Percentiles rank a stretch among this genome's conserved stretches.
Conservation (phyloP, 2,329 filamentous ascomycete species). For the Arthrinium phaeospermum region DNA sequence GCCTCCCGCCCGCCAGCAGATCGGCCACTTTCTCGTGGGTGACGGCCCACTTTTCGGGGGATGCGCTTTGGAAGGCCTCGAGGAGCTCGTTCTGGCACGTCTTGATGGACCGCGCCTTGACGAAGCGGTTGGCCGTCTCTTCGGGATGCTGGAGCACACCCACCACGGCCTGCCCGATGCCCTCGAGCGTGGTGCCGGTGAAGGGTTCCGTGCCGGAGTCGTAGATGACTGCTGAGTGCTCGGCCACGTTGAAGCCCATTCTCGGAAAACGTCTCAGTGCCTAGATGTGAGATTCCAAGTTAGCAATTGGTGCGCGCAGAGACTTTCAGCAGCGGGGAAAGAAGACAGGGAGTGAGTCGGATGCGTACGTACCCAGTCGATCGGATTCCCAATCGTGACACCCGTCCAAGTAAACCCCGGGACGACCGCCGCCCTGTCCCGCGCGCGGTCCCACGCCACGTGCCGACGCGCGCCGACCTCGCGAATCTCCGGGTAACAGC, state of each 20-base stretch:
- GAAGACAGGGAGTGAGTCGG: not conserved
- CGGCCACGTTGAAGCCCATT: conserved; percentile 38
- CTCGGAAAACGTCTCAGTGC: conserved; percentile 30
- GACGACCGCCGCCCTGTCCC: conserved; percentile 27
- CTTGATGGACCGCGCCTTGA: conserved; percentile 36
- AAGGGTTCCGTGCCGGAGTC: conserved; percentile 36
- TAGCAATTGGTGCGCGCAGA: not conserved
- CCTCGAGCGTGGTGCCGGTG: conserved; percentile 37
- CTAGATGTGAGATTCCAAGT: conserved; percentile 6
- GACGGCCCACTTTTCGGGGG: conserved; percentile 31
- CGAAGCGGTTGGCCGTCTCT: conserved; percentile 33
- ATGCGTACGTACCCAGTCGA: conserved; percentile 41
- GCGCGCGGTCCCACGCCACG: conserved; percentile 32
- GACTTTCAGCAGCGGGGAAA: not conserved
- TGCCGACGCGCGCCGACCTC: conserved; percentile 28
- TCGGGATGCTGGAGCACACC: conserved; percentile 19
- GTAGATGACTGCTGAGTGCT: conserved; percentile 33
- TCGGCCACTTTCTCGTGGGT: conserved; percentile 26
- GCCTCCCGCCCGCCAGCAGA: conserved; percentile 28
- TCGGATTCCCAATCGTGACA: conserved; percentile 38
- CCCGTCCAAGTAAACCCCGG: conserved; percentile 37
- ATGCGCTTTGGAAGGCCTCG: conserved; percentile 32
- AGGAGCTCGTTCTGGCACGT: conserved; percentile 33
- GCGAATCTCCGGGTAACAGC: conserved; percentile 34
- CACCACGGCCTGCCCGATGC: conserved; percentile 34